Conservation (phyloP, 116 monocot genomes). For the Cymodocea nodosa region DNA sequence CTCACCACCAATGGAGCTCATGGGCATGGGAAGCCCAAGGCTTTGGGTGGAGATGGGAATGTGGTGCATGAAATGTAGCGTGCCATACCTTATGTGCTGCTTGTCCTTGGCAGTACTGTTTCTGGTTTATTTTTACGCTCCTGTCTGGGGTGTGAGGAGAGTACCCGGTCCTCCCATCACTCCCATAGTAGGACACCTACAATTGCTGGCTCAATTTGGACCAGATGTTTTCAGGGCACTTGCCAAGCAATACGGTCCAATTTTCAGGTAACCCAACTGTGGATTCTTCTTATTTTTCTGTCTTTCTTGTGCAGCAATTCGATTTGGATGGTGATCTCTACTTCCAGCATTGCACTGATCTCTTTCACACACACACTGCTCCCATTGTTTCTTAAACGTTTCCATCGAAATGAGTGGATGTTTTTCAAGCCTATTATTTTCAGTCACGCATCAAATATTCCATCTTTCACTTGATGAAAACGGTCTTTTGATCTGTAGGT, state of each 20-base stretch:
- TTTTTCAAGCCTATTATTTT: too few relatives aligned
- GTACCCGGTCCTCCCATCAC: conserved; percentile 56
- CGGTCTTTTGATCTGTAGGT: too few relatives aligned
- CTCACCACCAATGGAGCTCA: not conserved
- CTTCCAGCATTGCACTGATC: too few relatives aligned
- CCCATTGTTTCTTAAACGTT: too few relatives aligned
- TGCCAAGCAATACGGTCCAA: conserved; percentile 67
- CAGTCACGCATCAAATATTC: too few relatives aligned
- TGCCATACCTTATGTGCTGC: not conserved
- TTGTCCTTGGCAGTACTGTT: conserved; percentile 2
- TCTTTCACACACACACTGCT: too few relatives aligned
- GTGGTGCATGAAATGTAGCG: conserved; percentile 3
- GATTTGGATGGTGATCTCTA: too few relatives aligned
- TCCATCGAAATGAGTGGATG: too few relatives aligned
- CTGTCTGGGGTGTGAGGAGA: conserved; percentile 56
- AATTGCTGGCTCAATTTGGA: conserved; percentile 58
- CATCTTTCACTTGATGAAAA: too few relatives aligned
- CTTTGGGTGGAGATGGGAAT: conserved; percentile 3
- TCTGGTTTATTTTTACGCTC: conserved; percentile 46
- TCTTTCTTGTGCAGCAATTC: not conserved
- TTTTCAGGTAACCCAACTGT: conserved; percentile 38
- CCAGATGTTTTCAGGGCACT: conserved; percentile 56
- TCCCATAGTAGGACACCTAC: conserved; percentile 65
- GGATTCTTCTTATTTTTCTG: not conserved
- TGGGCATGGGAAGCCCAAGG: not conserved